Conservation (phyloP, 2,329 filamentous ascomycete genomes). For the Ascochyta fabae region DNA sequence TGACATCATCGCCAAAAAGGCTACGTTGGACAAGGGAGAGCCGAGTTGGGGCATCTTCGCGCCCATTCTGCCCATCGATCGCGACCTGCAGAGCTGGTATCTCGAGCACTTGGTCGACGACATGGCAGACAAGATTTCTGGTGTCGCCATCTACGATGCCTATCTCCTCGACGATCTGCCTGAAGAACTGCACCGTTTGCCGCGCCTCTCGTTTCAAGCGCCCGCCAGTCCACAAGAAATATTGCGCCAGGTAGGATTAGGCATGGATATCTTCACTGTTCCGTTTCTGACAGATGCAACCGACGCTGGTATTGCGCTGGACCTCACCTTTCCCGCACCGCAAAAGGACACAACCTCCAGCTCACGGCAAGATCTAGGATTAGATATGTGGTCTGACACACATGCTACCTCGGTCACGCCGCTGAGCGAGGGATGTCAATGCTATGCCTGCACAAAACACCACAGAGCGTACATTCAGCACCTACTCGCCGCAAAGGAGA, state of each 20-base stretch:
- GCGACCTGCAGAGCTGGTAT: constrained; percentile 79
- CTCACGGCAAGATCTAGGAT: constrained; percentile 61
- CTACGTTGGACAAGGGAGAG: constrained; percentile 36
- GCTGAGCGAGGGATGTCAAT: constrained; percentile 68
- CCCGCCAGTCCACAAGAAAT: constrained; percentile 76
- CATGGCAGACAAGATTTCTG: constrained; percentile 59
- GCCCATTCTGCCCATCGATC: constrained; percentile 75
- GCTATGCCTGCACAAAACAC: constrained; percentile 84
- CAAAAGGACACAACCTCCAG: constrained; percentile 19
- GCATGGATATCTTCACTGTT: constrained; percentile 79
- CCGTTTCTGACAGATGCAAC: constrained; percentile 77
- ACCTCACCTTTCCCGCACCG: constrained; percentile 72
- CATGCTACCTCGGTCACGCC: constrained; percentile 70
- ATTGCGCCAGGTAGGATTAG: constrained; percentile 75
- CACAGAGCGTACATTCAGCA: constrained; percentile 89
- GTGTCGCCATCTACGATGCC: constrained; percentile 80
- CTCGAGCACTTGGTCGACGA: constrained; percentile 74
- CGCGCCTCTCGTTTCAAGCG: constrained; percentile 75
- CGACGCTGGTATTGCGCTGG: constrained; percentile 83
- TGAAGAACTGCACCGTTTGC: constrained; percentile 65
- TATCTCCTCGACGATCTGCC: constrained; percentile 72
- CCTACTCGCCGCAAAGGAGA: constrained; percentile 87
- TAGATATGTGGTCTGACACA: constrained; percentile 73
- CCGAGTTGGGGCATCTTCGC: constrained; percentile 58
- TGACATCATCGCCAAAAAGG: constrained; percentile 64